Evolutionary conservation across 2,329 filamentous ascomycete genomes (phyloP), one percentile per base, ranked within the genome.

Genomic region (Fusarium tuaranense): DNA sequence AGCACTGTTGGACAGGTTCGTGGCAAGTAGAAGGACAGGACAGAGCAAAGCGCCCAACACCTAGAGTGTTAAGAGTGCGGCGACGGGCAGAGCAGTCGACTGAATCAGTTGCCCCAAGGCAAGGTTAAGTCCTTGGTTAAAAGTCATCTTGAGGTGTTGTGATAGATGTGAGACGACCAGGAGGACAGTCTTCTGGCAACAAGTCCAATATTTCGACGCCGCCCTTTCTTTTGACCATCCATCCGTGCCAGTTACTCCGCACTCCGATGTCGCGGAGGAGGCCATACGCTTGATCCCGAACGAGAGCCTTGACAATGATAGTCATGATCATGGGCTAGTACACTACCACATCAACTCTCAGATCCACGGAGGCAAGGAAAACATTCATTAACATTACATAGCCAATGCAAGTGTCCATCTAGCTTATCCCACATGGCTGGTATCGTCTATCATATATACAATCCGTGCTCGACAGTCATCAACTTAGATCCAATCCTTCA

Each of bases 351-450:
- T 59, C 38, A 61, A 65, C 44, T 72, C 63, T 65, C 57, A 65
- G 6, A 63, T 68, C 53, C 69, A 61, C 44, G 59, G 53, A 48
- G 65, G 70, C 65, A 75, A 67, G 74, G 51, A 75, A 76, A 77
- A 59, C 64, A 48, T 68, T 67, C 67, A 78, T 78, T 78, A 78
- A 58, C 73, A 78, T 76, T 78, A 78, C 71, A 51, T 76, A 30
- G 65, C 62, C 66, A 59, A 70, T 36, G 71, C 46, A 65, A 63
- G 60, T 69, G 67, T 72, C 67, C 67, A 59, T 76, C 67, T 71
- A 72, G 65, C 63, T 46, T 66, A 34, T 74, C 70, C 68, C 66
- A 72, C 59, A 44, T 65, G 55, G 65, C 70, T 73, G 76, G 68
- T 70, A 75, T 78, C 76, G 70, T 78, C 65, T 65, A 62, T 73